Percentiles rank a stretch among this genome's conserved stretches.
These are phyloP conservation scores for Luvunga scandens DNA, from an alignment of 345 rosid species.

Conservation along the genomic window DNA sequence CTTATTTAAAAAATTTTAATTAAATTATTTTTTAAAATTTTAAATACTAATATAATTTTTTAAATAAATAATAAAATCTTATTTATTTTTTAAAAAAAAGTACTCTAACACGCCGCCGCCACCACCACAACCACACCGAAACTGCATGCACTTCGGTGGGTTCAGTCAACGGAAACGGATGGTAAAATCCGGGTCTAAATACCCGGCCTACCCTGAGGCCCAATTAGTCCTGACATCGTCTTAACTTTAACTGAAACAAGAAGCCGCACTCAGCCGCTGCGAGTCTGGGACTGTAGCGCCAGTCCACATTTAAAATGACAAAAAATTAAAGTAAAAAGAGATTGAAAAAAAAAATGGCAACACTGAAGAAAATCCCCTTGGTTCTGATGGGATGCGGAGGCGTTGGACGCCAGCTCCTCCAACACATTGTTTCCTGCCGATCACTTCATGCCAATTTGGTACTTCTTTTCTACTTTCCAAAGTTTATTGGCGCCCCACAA, in stretches of 20 bases:
- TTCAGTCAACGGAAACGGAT: too few species aligned
- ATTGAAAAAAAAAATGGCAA: not conserved
- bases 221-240: not conserved
- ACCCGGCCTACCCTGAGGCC: not conserved
- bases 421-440: slow-evolving; percentile 80
- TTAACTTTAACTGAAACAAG: not conserved
- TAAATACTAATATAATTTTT: too few species aligned
- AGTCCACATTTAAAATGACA: too few species aligned
- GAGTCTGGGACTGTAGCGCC: not conserved
- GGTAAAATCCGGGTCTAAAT: not conserved
- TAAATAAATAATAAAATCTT: too few species aligned
- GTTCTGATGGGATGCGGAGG: slow-evolving; percentile 85
- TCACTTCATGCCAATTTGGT: slow-evolving; percentile 77
- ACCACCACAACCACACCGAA: not conserved
- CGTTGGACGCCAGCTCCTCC: slow-evolving; percentile 86
- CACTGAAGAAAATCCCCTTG: slow-evolving; percentile 66
- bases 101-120: too few species aligned
- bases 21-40: too few species aligned
- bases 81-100: too few species aligned
- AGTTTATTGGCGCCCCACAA: too few species aligned
- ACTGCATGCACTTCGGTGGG: not conserved
- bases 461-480: not conserved
- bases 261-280: too few species aligned
- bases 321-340: too few species aligned
- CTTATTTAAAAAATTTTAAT: too few species aligned